Conservation (phyloP, 352 stramenopile species). For the Globisporangium viniferum region DNA sequence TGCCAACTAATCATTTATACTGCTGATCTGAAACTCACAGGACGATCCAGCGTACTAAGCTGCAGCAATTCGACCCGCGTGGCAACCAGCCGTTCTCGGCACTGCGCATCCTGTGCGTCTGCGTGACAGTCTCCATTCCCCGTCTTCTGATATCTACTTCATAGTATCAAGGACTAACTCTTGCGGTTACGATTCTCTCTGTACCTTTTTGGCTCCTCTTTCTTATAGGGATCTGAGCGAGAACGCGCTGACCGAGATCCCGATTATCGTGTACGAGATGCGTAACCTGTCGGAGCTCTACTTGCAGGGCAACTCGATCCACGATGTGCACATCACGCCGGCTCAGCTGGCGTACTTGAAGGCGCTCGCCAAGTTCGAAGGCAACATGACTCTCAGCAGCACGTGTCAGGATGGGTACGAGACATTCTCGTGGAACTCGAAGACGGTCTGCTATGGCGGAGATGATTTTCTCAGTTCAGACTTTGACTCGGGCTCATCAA, state of each 20-base stretch:
- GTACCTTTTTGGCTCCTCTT: not conserved
- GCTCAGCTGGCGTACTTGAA: slow-evolving; percentile 57
- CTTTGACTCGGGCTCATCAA: slow-evolving; percentile 27
- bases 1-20: not conserved
- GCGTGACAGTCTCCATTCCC: not conserved
- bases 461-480: slow-evolving; percentile 41
- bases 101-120: slow-evolving; percentile 54
- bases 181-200: not conserved
- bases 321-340: slow-evolving; percentile 46
- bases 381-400: slow-evolving; percentile 33
- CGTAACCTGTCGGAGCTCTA: slow-evolving; percentile 47
- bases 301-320: slow-evolving; percentile 53
- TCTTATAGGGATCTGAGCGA: slow-evolving; percentile 52
- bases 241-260: slow-evolving; percentile 63
- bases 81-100: slow-evolving; percentile 38
- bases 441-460: slow-evolving; percentile 48
- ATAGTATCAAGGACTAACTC: not conserved
- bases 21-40: slow-evolving; percentile 18
- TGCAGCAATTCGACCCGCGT: slow-evolving; percentile 61
- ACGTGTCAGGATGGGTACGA: slow-evolving; percentile 46
- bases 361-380: slow-evolving; percentile 43
- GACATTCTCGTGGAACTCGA: slow-evolving; percentile 40
- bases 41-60: slow-evolving; percentile 53
- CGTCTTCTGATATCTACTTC: not conserved
- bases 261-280: slow-evolving; percentile 66